Percentiles rank a stretch among this genome's conserved stretches.
Evolutionary conservation across 1,139 yeast genomes (phyloP).

Genomic region (Yamadazyma mexicana): DNA sequence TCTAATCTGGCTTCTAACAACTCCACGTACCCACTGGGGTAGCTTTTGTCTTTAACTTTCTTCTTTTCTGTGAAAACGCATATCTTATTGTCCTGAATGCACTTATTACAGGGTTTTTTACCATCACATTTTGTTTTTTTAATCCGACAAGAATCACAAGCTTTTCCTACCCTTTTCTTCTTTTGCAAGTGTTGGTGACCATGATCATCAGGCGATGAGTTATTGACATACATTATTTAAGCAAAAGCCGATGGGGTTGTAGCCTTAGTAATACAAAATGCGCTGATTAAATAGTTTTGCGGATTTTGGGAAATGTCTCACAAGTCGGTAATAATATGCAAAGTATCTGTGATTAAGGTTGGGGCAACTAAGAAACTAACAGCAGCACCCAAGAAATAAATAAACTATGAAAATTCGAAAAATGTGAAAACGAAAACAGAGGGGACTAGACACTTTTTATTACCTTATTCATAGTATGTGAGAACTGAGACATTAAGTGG

Average conservation of each 20-base stretch:
- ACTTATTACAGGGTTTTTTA: constrained; percentile 69
- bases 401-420: too few species aligned
- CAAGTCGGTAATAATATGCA: too few species aligned
- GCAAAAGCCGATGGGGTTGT: not conserved
- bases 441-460: not conserved
- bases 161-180: constrained; percentile 76
- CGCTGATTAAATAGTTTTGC: not conserved
- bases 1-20: constrained; percentile 67
- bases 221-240: constrained; percentile 7
- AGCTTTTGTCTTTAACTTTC: constrained; percentile 58
- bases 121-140: constrained; percentile 81
- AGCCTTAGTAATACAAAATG: not conserved
- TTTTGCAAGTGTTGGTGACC: constrained; percentile 22
- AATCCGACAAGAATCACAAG: constrained; percentile 77
- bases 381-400: too few species aligned
- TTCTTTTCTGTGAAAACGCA: constrained; percentile 75
- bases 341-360: not conserved
- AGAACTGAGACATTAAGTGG: not conserved
- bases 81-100: constrained; percentile 67
- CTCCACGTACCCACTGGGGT: constrained; percentile 70
- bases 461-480: not conserved
- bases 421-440: not conserved
- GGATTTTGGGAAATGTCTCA: too few species aligned
- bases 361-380: not conserved
- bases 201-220: constrained; percentile 17